A percentile compares a stretch with the other conserved stretches of the same genome.
These are phyloP conservation scores for Calendula officinalis DNA, from an alignment of 129 eudicot species.

Conservation along the genomic window DNA sequence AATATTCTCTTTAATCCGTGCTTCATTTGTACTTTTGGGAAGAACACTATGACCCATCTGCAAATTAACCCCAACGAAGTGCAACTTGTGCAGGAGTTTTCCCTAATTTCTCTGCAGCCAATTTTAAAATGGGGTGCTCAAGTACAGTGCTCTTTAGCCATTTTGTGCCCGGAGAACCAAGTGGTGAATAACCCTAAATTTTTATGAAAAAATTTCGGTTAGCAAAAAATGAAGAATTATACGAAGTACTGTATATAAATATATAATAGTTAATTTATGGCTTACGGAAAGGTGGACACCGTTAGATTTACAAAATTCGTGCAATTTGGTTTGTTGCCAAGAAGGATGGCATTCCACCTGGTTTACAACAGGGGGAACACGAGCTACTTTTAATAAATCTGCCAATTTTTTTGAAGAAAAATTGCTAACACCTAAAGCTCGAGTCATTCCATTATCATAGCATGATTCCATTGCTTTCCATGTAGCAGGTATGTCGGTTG, in stretches of 20 bases:
- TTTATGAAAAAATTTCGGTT: not conserved
- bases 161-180: slow-evolving; percentile 59
- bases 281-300: slow-evolving; percentile 73
- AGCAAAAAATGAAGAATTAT: not conserved
- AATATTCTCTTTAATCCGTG: slow-evolving; percentile 45
- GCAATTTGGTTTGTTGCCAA: slow-evolving; percentile 73
- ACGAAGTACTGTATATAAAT: no score
- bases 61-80: slow-evolving; percentile 58
- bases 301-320: slow-evolving; percentile 58
- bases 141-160: slow-evolving; percentile 48
- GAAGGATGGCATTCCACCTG: slow-evolving; percentile 85
- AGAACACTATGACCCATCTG: slow-evolving; percentile 60
- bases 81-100: slow-evolving; percentile 60
- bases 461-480: slow-evolving; percentile 88
- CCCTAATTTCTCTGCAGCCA: slow-evolving; percentile 44
- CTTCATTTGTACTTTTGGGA: slow-evolving; percentile 53
- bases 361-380: slow-evolving; percentile 68
- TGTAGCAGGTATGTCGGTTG: slow-evolving; percentile 61
- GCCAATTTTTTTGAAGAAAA: slow-evolving; percentile 66
- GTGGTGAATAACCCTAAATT: slow-evolving; percentile 48
- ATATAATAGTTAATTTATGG: not conserved
- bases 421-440: slow-evolving; percentile 81
- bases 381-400: slow-evolving; percentile 43
- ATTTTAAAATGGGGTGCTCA: slow-evolving; percentile 40
- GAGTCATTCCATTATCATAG: slow-evolving; percentile 67